Evolutionary conservation across 768 basidiomycete species (phyloP), one percentile per base, ranked within the genome.

Genomic region (Hericium rajendrae): DNA sequence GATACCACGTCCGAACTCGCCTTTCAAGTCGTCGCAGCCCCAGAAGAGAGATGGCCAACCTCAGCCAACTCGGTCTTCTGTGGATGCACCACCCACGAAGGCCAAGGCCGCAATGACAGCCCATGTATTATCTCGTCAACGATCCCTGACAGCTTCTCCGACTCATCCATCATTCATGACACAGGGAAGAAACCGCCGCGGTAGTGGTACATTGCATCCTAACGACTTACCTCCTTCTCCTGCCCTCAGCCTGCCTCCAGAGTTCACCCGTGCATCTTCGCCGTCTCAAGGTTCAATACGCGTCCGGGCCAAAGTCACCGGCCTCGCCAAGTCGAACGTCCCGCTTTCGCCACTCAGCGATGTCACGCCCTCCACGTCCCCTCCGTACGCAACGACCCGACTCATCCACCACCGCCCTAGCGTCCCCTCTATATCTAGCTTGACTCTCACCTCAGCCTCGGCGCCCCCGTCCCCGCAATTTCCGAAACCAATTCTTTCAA

Each of bases 221-320:
- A 51, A 53, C 12, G 39, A 59, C 37, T 61, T 60, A 12, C 60
- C 63, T 9, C 56, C 62, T 26, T 49, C 64, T n/a, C 61, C 64
- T 16, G 57, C 58, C 32, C 57, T 63, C 40, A 48, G 56, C 15
- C 37, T 55, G 18, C 56, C 64, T 39, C 56, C 64, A 13, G 57
- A 65, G 28, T 62, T 59, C 18, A 57, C 64, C 58, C 64, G 64
- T 13, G 32, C 57, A 12, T 50, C 51, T 18, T 56, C 64, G 3
- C 49, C 49, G 20, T 51, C 49, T 13, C 48, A 54, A 15, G 62
- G 59, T 15, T 54, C 59, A 12, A 26, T 69, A 43, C 71, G 71
- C 64, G 77, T 89, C 60, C 86, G 79, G 68, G 79, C 86, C 18
- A 88, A 81, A 65, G 74, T 88, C 24, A 78, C 84, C 0, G 68